These are phyloP conservation scores for Mycocentrospora acerina DNA, from an alignment of 2,329 filamentous ascomycete species.

Conservation along the genomic window DNA sequence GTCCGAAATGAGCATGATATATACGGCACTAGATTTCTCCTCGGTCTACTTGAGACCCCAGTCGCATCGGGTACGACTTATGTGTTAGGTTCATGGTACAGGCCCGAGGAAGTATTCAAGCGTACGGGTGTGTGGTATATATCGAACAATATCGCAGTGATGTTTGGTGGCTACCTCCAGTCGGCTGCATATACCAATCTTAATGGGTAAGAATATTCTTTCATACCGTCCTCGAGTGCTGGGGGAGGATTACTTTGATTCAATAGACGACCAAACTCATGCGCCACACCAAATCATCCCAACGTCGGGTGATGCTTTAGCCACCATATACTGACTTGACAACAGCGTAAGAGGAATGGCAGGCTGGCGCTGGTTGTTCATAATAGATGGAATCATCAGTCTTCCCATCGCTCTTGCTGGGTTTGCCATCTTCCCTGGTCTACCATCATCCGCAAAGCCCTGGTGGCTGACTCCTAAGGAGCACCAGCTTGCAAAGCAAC, in stretches of 20 bases:
- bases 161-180: conserved; percentile 61
- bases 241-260: too few relatives aligned
- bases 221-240: too few relatives aligned
- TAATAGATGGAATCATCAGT: conserved; percentile 60
- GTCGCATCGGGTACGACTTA: conserved; percentile 42
- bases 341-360: conserved; percentile 45
- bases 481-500: conserved; percentile 31
- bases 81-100: conserved; percentile 46
- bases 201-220: conserved; percentile 42
- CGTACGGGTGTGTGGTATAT: conserved; percentile 58
- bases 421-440: conserved; percentile 56
- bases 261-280: too few relatives aligned
- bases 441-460: conserved; percentile 53
- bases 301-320: too few relatives aligned
- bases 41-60: conserved; percentile 40
- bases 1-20: conserved; percentile 43
- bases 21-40: conserved; percentile 44
- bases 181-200: conserved; percentile 56
- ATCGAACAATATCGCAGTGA: conserved; percentile 55
- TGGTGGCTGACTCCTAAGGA: conserved; percentile 49
- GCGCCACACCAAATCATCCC: too few relatives aligned
- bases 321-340: conserved; percentile 4
- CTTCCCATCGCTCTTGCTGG: conserved; percentile 58
- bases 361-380: conserved; percentile 57
- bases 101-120: conserved; percentile 53